Evolutionary conservation across 1,284 basidiomycete genomes (phyloP).

Genomic region (Ceratobasidium sp.): DNA sequence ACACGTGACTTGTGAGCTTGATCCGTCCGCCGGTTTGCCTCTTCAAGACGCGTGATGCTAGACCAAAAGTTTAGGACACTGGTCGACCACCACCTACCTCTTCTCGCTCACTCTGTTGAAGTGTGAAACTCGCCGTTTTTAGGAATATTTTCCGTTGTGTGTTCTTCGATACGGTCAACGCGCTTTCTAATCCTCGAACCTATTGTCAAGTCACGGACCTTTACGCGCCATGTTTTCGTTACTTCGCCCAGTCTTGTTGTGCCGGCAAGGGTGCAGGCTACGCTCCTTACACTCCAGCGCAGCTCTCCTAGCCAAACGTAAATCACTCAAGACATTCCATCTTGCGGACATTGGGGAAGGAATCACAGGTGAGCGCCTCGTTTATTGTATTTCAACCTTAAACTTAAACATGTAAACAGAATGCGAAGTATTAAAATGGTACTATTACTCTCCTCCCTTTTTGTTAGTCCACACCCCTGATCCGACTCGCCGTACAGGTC

Average conservation of each 20-base stretch:
- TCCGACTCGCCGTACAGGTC: slow-evolving; percentile 34
- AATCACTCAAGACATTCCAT: slow-evolving; percentile 69
- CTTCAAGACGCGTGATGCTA: slow-evolving; percentile 43
- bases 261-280: slow-evolving; percentile 17
- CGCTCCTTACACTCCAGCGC: slow-evolving; percentile 44
- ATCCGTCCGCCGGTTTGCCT: slow-evolving; percentile 44
- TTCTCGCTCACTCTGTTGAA: background rate
- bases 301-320: slow-evolving; percentile 43
- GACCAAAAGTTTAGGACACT: slow-evolving; percentile 13
- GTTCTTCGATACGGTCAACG: background rate
- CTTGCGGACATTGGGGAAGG: slow-evolving; percentile 97
- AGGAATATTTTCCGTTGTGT: background rate
- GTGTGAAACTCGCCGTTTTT: background rate
- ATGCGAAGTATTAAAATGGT: slow-evolving; percentile 92
- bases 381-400: background rate
- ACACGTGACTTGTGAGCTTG: slow-evolving; percentile 42
- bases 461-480: background rate
- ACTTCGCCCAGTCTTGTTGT: slow-evolving; percentile 20
- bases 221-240: slow-evolving; percentile 24
- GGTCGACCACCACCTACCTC: slow-evolving; percentile 20
- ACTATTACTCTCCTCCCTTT: slow-evolving; percentile 50
- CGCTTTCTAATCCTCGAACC: background rate
- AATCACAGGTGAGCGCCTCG: slow-evolving; percentile 58
- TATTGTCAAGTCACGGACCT: background rate
- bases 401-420: slow-evolving; percentile 74